Base-by-base conservation (phyloP, 83 land plant species). In the Thuja plicata region DNA sequence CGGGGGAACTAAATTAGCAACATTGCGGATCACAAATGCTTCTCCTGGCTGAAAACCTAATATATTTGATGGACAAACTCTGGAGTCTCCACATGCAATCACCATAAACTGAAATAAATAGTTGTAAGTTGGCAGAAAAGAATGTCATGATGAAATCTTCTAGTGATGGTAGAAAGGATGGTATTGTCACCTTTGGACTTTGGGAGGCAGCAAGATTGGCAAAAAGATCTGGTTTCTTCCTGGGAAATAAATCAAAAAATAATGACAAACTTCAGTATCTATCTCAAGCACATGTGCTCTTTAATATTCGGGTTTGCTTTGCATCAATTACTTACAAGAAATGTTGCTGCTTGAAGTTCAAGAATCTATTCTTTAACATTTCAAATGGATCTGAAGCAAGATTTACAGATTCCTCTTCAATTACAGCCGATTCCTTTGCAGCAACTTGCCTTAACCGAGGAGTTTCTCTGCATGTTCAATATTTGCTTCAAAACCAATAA, bases 41-140 rank as follows among this genome's bases (percentile, higher is more conserved):
- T 97, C 99, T 52, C 99, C 99, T 48, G 98, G 96, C 89, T 96
- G 91, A 79, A 97, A 92, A 41, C 98, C 97, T 88, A 96, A 88
- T 86, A 97, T 89, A 45, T 70, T 79, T 41, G 98, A 93, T 48
- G 99, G 99, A 80, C 98, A 96, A 78, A 97, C 99, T 86, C 99
- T 93, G 32, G 99, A 97, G 88, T 97, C 98, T 62, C 92, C 94
- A 90, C 99, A 97, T 89, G 98, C 91, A 86, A 96, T 92, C 71
- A 97, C 95, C 98, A 97, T 91, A 87, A 96, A 94, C 99, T 97
- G 97, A 90, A 87, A 60, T 21, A 34, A 37, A 19, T 24, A 40
- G 55, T 54, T 55, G 35, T 78, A 40, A 34, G 37, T 48, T 32
- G n/a, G 35, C n/a, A 32, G 77, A 86, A 66, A 32, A 35, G 41